phyloP scores from a whole-genome alignment of 2,329 filamentous ascomycete species.

The Exophiala lecanii-corni region DNA sequence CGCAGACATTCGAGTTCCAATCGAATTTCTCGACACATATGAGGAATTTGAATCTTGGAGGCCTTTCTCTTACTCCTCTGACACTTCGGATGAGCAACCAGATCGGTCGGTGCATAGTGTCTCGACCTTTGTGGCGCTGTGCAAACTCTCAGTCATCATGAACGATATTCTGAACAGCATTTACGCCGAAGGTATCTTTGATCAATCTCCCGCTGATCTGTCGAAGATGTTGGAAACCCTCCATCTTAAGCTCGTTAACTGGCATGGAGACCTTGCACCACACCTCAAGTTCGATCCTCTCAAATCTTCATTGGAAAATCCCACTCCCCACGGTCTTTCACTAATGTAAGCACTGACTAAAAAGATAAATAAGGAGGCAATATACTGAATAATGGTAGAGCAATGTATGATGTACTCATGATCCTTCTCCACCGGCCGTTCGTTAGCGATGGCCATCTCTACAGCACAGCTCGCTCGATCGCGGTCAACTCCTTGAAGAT shows the following conservation, averaged over 20 bases:
- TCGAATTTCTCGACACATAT: constrained; percentile 33
- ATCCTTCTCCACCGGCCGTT: constrained; percentile 46
- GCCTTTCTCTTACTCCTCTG: constrained; percentile 38
- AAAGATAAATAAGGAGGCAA: no score
- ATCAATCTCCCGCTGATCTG: constrained; percentile 2
- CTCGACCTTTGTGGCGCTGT: constrained; percentile 35
- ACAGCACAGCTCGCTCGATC: not conserved
- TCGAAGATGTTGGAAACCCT: not conserved
- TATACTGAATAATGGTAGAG: no score
- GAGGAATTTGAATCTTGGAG: constrained; percentile 52
- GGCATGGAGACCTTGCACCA: constrained; percentile 1
- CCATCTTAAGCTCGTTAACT: not conserved
- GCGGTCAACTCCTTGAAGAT: constrained; percentile 1
- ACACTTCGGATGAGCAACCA: not conserved
- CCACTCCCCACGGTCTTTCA: constrained; percentile 7
- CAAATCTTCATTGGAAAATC: not conserved
- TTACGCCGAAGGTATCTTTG: constrained; percentile 21
- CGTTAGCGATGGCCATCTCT: constrained; percentile 31
- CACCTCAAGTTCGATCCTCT: constrained; percentile 7
- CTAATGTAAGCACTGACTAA: constrained; percentile 27
- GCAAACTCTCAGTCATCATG: constrained; percentile 35
- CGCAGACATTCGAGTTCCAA: constrained; percentile 44
- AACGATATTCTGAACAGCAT: constrained; percentile 35
- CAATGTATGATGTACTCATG: constrained; percentile 39
- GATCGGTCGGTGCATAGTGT: constrained; percentile 29